Base-by-base conservation (phyloP, 495 filamentous ascomycete genomes). In the Aspergillus leporis region DNA sequence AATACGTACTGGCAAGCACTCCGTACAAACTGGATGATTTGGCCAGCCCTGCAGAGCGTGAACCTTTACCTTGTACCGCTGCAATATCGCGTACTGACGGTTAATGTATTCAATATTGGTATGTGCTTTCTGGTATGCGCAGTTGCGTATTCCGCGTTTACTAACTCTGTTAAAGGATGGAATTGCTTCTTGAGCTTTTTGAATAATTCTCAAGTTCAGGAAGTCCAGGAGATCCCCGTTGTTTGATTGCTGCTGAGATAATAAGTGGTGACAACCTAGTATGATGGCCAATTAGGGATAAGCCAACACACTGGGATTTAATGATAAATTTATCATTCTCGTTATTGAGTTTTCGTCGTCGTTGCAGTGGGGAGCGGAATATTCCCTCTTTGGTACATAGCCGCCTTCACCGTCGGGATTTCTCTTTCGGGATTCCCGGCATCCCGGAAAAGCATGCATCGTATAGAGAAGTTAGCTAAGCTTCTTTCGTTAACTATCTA, bases 181-280 rank as follows among this genome's bases (percentile, higher is more conserved):
- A 47, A 47, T 47, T 47, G 43, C 21, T 47, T 47, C 43, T 23
- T 47, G 43, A 47, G 43, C 43, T 47, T 47, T 19, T 47, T 47
- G 43, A 47, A 47, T 14, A 47, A 47, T 23, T n/a, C 43, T n/a
- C 16, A 47, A 5, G 19, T 10, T 4, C 34, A 7, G 8, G 41
- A 45, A 19, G 16, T 47, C 7, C 43, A 23, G 7, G 43, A 47
- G 21, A 7, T 47, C 4, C 43, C 43, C 19, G 21, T 47, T 5
- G 19, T 23, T n/a, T 47, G 43, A 47, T 22, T 47, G 38, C 14
- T n/a, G 16, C 40, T 43, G 16, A 4, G 14, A 7, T 43, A 43
- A 14, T n/a, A 3, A 4, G 9, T 13, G 3, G 10, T 40, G 36
- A 28, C 3, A 3, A 6, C 25, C 25, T 28, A 28, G 25, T 28